Evolutionary conservation across 2,329 filamentous ascomycete genomes (phyloP), one percentile per base, ranked within the genome.

Genomic region (Dactylellina leptospora): DNA sequence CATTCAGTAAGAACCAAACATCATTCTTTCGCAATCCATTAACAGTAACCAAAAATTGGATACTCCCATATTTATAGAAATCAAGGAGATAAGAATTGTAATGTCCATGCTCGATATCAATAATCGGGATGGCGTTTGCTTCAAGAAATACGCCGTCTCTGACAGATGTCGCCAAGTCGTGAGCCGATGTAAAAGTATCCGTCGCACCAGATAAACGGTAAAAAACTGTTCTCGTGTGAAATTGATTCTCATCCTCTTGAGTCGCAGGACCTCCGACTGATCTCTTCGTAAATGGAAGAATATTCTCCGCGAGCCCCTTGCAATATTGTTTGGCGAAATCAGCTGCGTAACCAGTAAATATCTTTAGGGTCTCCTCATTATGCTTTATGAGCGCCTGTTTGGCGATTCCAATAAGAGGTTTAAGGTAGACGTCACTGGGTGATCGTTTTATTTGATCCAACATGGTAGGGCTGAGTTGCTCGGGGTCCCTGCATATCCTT

Each of bases 131-230:
- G 0, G 89, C 87, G 0, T 88, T 84, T 76, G 90, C 85, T 76
- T 93, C 90, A 0, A 93, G 83, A 80, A 91, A 92, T 0, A 93
- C 85, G 0, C 86, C 89, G 4, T 82, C 82, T 25, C 90, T 86
- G 5, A 85, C 84, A 0, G 85, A 88, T 6, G 81, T 80, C 78
- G 89, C 91, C 0, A 93, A 83, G 53, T 92, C 89, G 16, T 84
- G 82, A 16, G 92, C 86, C 0, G 83, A 87, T 1, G 80, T 77
- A 77, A 91, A 92, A 0, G 83, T 76, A 76, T 92, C 90, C 0
- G 80, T 82, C 47, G 86, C 82, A 0, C 90, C 89, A 0, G 90
- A 92, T 0, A 93, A 84, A 0, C 88, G 88, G 1, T 87, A 84
- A 75, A 93, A 93, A 0, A 87, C 82, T 0, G 90, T 92, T 3